phyloP scores from a whole-genome alignment of 2,329 filamentous ascomycete species.

The Emericellopsis cladophorae region DNA sequence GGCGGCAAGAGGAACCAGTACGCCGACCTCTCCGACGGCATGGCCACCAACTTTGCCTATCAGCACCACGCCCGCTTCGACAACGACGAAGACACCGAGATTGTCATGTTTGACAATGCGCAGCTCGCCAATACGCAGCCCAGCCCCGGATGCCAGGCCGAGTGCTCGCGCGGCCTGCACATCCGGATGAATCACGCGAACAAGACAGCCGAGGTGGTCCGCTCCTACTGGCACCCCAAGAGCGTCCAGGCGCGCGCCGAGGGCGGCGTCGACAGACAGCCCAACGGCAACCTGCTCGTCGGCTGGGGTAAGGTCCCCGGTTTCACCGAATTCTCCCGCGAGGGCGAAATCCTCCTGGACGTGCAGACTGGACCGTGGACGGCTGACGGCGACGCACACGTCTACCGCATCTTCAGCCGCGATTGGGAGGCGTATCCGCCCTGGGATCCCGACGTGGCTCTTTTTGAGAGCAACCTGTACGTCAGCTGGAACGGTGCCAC shows the following conservation, averaged over 20 bases:
- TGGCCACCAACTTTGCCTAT: slow-evolving; percentile 18
- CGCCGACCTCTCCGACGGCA: slow-evolving; percentile 15
- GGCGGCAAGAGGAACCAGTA: slow-evolving; percentile 20
- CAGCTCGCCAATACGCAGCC: slow-evolving; percentile 21
- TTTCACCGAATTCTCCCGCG: slow-evolving; percentile 30
- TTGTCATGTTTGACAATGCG: slow-evolving; percentile 42
- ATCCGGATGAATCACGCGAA: slow-evolving; percentile 30
- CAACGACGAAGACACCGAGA: slow-evolving; percentile 26
- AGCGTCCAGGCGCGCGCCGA: slow-evolving; percentile 34
- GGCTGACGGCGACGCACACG: slow-evolving; percentile 3
- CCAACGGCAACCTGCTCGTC: slow-evolving; percentile 39
- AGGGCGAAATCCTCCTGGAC: slow-evolving; percentile 30
- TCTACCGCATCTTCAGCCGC: slow-evolving; percentile 13
- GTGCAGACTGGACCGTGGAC: slow-evolving; percentile 27
- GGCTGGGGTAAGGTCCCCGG: slow-evolving; percentile 43
- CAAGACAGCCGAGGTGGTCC: slow-evolving; percentile 31
- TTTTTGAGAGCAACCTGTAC: slow-evolving; percentile 4
- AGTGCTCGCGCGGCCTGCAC: slow-evolving; percentile 11
- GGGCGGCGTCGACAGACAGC: slow-evolving; percentile 36
- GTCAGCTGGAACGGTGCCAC: slow-evolving; percentile 15
- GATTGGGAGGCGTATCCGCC: slow-evolving; percentile 11
- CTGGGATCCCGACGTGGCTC: slow-evolving; percentile 12
- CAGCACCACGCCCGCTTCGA: slow-evolving; percentile 39
- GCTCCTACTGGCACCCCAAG: slow-evolving; percentile 36
- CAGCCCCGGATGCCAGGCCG: slow-evolving; percentile 13